Percentiles rank a stretch among this genome's conserved stretches.
phyloP scores from a whole-genome alignment of 2,329 filamentous ascomycete species.

The Claviceps sp. region DNA sequence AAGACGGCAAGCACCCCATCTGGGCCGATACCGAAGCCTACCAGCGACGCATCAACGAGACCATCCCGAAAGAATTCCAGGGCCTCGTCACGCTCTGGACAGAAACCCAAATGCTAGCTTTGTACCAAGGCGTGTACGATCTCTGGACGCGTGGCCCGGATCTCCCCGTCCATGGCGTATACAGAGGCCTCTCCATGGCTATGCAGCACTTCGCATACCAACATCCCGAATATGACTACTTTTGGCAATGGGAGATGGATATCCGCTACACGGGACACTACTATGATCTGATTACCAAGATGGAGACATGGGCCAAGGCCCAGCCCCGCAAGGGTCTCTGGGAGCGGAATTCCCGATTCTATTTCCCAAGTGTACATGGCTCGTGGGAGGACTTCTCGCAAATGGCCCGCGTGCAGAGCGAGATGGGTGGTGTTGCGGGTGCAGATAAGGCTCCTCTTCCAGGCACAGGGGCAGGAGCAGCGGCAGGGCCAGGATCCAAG shows the following conservation, averaged over 20 bases:
- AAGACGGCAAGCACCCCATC: constrained; percentile 59
- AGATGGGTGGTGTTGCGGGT: constrained; percentile 49
- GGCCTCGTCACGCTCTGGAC: constrained; percentile 88
- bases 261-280: constrained; percentile 82
- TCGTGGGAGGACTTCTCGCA: constrained; percentile 65
- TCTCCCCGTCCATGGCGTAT: constrained; percentile 78
- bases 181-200: constrained; percentile 85
- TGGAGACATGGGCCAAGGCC: constrained; percentile 53
- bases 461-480: neutral
- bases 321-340: constrained; percentile 71
- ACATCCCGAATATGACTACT: constrained; percentile 80
- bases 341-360: constrained; percentile 70
- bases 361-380: constrained; percentile 62
- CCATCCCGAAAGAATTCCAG: constrained; percentile 71
- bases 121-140: constrained; percentile 81
- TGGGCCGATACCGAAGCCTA: constrained; percentile 64
- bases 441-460: constrained; percentile 20
- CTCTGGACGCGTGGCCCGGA: constrained; percentile 51
- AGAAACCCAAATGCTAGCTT: constrained; percentile 78
- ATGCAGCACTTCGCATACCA: constrained; percentile 84
- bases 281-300: constrained; percentile 58
- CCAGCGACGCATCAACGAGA: constrained; percentile 50
- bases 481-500: constrained; percentile 13
- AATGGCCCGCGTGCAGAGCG: constrained; percentile 62
- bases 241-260: constrained; percentile 96